Evolutionary conservation across 768 basidiomycete species (phyloP), one percentile per base, ranked within the genome.

Genomic region (Arthromyces matolae): DNA sequence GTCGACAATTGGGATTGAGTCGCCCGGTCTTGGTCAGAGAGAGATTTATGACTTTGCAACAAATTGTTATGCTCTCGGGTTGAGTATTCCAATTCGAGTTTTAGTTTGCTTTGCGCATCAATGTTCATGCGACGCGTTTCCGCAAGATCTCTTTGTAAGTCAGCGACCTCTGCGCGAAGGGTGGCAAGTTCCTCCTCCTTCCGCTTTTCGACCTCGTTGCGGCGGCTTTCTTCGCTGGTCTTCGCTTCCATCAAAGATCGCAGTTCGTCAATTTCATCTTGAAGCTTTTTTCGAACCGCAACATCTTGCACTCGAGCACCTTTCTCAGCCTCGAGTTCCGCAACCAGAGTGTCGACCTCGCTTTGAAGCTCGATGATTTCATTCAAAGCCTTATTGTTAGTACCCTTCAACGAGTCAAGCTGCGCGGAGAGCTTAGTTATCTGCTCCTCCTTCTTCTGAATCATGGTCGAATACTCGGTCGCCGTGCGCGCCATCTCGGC

Each of bases 211-310:
- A 83, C 91, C 60, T 96, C 89, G 27, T 76, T 78, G 14, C 89
- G 80, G 24, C 85, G 84, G 8, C 80, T 86, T 58, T 93, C 93
- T 63, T 97, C 93, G 20, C 83, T 84, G 0, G 84, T 79, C 64
- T 93, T 96, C 1, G 89, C 87, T 37, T 85, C 83, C 70, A 96
- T 79, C 12, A 89, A 69, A n/a, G 79, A 71, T 6, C 93, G 84
- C 7, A 98, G 73, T 51, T 90, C 86, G 57, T 95, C 93, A 9
- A 96, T 71, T 64, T 96, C 94, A 32, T 75, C 78, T 58, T 90
- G 83, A 2, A 95, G 71, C 58, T 84, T 87, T 22, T 69, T 69
- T 22, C 80, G 81, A 3, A 75, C 67, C 8, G 68, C 61, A 2
- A 70, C 65, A 28, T 65, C 84, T 63, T 62, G 66, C 35, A 57